Conservation (phyloP, 805 yeast genomes). For the Candida bentonensis region DNA sequence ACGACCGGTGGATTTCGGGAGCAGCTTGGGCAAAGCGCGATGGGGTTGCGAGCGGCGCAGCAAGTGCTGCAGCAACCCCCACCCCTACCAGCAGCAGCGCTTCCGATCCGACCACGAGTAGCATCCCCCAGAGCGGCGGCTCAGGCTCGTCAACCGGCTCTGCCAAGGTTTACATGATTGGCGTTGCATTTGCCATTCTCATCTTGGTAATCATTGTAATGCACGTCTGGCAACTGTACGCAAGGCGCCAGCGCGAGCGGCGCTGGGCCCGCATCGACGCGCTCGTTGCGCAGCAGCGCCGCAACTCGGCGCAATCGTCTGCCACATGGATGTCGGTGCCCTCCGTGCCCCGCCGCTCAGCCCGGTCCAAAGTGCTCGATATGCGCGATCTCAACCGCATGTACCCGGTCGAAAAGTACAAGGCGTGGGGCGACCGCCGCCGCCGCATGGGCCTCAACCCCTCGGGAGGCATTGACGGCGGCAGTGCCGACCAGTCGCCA, state of each 20-base stretch:
- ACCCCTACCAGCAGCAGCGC: too few relatives aligned
- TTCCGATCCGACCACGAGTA: too few relatives aligned
- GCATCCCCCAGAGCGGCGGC: too few relatives aligned
- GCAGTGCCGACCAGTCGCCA: neutral
- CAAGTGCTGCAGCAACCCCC: too few relatives aligned
- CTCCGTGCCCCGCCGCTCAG: neutral
- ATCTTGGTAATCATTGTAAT: neutral
- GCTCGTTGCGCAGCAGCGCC: neutral
- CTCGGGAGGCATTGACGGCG: slow-evolving; percentile 1
- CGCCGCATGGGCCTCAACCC: slow-evolving; percentile 1
- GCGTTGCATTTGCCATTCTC: neutral
- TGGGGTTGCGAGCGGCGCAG: too few relatives aligned
- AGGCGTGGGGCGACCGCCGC: slow-evolving; percentile 1
- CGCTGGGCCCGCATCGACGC: neutral
- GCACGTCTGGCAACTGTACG: neutral
- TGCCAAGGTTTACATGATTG: neutral
- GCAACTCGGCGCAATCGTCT: neutral
- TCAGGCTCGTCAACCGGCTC: neutral
- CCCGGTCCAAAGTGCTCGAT: neutral
- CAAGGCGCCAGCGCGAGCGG: neutral
- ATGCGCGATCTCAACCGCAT: neutral
- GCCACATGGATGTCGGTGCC: neutral
- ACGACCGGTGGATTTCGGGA: too few relatives aligned
- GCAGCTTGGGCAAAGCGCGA: too few relatives aligned
- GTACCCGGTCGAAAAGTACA: slow-evolving; percentile 1